phyloP scores from a whole-genome alignment of 192 early-diverging fungal species.

The Coemansia sp. region DNA sequence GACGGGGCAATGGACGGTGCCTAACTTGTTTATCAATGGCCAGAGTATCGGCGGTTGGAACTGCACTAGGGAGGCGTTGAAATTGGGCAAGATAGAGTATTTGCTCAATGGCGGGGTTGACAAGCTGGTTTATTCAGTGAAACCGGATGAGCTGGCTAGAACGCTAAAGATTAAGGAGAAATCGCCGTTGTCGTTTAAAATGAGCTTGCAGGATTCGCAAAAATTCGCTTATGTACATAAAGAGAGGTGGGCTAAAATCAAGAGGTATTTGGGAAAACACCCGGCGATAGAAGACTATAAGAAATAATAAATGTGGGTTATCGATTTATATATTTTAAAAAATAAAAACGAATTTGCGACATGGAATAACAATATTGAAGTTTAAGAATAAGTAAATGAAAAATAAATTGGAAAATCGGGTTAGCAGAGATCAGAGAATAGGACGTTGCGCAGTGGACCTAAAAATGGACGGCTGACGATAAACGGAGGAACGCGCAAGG shows the following conservation, averaged over 20 bases:
- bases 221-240: conserved; percentile 35
- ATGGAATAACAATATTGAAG: conserved; percentile 2
- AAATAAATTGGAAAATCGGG: background rate
- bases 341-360: too few species aligned
- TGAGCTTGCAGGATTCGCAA: conserved; percentile 38
- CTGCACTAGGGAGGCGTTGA: conserved; percentile 12
- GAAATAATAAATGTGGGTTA: background rate
- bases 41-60: conserved; percentile 32
- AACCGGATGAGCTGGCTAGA: conserved; percentile 28
- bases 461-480: conserved; percentile 40
- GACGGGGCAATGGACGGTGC: conserved; percentile 44
- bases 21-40: conserved; percentile 41
- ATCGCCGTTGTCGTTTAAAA: conserved; percentile 35
- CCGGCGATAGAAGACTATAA: conserved; percentile 34
- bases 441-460: conserved; percentile 31
- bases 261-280: conserved; percentile 35
- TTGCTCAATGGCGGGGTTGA: conserved; percentile 21
- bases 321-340: too few species aligned
- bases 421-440: conserved; percentile 35
- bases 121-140: conserved; percentile 34
- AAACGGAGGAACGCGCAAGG: conserved; percentile 36
- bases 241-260: conserved; percentile 37
- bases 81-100: conserved; percentile 14
- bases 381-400: background rate
- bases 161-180: conserved; percentile 23